Evolutionary conservation across 2,329 filamentous ascomycete genomes (phyloP).

Genomic region (Phyllosticta ampelicida): DNA sequence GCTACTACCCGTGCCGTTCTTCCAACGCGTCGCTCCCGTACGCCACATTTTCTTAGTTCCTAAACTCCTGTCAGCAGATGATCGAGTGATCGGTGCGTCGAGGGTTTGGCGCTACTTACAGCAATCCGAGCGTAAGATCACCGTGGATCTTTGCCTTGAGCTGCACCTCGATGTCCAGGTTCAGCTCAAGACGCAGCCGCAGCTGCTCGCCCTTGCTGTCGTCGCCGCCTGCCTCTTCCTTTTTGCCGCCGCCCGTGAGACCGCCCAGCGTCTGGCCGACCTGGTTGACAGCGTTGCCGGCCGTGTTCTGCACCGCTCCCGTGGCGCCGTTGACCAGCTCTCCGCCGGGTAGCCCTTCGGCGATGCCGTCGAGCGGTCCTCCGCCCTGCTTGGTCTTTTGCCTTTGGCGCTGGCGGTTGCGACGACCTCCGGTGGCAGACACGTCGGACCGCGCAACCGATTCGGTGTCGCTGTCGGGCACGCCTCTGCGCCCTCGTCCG

Average conservation of each 20-base stretch:
- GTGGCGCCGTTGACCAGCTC: slow-evolving; percentile 42
- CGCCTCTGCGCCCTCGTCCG: slow-evolving; percentile 36
- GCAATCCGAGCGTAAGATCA: slow-evolving; percentile 48
- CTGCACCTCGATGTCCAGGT: slow-evolving; percentile 52
- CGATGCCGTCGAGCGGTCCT: slow-evolving; percentile 45
- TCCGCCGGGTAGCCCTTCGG: slow-evolving; percentile 42
- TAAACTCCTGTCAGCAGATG: slow-evolving; percentile 1
- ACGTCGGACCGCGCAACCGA: slow-evolving; percentile 44
- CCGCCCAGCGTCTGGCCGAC: slow-evolving; percentile 38
- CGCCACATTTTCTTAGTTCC: slow-evolving; percentile 7
- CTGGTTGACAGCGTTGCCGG: slow-evolving; percentile 39
- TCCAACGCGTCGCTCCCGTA: slow-evolving; percentile 5
- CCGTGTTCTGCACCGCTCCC: slow-evolving; percentile 47
- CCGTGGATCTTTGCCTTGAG: slow-evolving; percentile 56
- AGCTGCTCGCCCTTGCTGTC: slow-evolving; percentile 39
- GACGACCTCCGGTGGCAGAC: slow-evolving; percentile 43
- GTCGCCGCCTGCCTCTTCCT: slow-evolving; percentile 20
- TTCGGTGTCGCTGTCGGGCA: slow-evolving; percentile 41
- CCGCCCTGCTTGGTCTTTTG: slow-evolving; percentile 38
- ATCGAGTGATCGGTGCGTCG: not conserved
- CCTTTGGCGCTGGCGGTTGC: slow-evolving; percentile 41
- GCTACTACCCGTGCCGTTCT: not conserved
- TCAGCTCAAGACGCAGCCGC: slow-evolving; percentile 47
- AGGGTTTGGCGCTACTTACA: slow-evolving; percentile 29
- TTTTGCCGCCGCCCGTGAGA: slow-evolving; percentile 32